Percentiles rank a stretch among this genome's conserved stretches.
These are phyloP conservation scores for Chenopodium formosanum DNA, from an alignment of 148 eudicot species.

Conservation along the genomic window DNA sequence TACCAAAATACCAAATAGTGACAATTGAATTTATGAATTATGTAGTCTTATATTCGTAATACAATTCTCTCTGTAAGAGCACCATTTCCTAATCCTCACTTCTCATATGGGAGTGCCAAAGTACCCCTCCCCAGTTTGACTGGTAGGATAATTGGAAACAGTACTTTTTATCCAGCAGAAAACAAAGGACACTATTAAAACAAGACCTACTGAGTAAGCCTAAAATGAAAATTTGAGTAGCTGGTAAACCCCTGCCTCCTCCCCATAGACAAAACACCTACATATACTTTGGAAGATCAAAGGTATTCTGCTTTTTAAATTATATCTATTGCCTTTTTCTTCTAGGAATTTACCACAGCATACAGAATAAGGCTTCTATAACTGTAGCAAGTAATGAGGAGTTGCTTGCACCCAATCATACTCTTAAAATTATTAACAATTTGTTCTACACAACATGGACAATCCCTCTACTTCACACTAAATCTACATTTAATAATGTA, in stretches of 20 bases:
- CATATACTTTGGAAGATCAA: too few species aligned
- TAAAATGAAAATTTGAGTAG: not conserved
- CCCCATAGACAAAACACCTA: too few species aligned
- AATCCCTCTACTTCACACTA: not conserved
- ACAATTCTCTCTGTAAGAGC: too few species aligned
- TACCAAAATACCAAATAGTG: not conserved
- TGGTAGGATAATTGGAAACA: not conserved
- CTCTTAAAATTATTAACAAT: not conserved
- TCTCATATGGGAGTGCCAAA: too few species aligned
- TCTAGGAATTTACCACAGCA: not conserved
- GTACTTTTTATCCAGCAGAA: not conserved
- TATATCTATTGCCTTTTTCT: not conserved
- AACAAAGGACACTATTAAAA: not conserved
- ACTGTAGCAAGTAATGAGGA: not conserved
- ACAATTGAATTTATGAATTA: too few species aligned
- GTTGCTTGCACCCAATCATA: not conserved
- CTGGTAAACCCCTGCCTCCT: not conserved
- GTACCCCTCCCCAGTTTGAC: not conserved
- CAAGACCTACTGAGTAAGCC: not conserved
- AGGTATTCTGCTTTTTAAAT: too few species aligned
- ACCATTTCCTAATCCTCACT: too few species aligned
- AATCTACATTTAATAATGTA: not conserved
- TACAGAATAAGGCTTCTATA: not conserved
- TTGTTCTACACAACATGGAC: not conserved
- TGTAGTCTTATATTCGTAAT: too few species aligned